Conservation (phyloP, 305 asterid genomes). For the Fraxinus ornus region DNA sequence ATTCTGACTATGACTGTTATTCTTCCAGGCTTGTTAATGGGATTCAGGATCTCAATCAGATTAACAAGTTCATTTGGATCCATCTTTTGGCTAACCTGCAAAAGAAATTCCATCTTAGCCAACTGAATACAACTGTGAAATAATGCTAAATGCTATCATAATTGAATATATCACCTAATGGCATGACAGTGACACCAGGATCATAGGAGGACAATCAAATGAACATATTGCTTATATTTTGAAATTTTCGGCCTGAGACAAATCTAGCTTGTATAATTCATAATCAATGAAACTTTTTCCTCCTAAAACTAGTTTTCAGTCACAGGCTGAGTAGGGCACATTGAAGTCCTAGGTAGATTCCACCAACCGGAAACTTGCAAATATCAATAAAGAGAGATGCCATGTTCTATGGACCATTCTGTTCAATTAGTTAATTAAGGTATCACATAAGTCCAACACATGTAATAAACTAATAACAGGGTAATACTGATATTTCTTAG, state of each 20-base stretch:
- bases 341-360: neutral
- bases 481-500: neutral
- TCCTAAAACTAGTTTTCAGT: neutral
- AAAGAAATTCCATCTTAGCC: slow-evolving; percentile 21
- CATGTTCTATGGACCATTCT: neutral
- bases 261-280: neutral
- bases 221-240: neutral
- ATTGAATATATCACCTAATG: neutral
- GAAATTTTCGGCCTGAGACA: neutral
- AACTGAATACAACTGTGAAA: neutral
- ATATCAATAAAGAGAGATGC: neutral
- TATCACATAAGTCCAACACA: neutral
- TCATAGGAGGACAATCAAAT: neutral
- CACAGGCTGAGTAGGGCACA: neutral
- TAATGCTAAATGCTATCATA: neutral
- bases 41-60: slow-evolving; percentile 65
- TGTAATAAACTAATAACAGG: neutral
- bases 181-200: neutral
- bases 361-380: neutral
- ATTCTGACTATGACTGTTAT: slow-evolving; percentile 69
- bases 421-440: neutral
- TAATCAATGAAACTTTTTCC: neutral
- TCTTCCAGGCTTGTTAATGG: slow-evolving; percentile 73
- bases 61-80: slow-evolving; percentile 76
- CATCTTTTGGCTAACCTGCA: slow-evolving; percentile 90